A percentile compares a stretch with the other conserved stretches of the same genome.
Evolutionary conservation across 331 rosid species (phyloP).

Genomic region (Dryas integrifolia): DNA sequence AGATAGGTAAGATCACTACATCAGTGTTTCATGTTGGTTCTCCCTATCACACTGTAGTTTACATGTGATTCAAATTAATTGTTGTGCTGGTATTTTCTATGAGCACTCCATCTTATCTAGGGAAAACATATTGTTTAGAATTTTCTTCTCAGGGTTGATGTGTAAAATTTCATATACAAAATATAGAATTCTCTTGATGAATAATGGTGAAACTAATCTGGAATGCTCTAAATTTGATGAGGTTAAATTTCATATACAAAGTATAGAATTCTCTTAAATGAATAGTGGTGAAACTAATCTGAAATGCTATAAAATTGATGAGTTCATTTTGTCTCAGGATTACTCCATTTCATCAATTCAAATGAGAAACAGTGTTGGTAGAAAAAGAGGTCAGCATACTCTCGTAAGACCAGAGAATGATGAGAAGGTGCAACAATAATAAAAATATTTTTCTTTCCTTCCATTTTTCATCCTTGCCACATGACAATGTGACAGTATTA

Average conservation of each 20-base stretch:
- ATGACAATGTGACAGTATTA: slow-evolving; percentile 10
- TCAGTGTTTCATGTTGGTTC: no score
- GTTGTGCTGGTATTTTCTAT: no score
- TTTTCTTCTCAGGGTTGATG: slow-evolving; percentile 1
- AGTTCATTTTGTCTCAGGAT: slow-evolving; percentile 37
- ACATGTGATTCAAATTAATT: no score
- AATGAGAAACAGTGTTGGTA: slow-evolving; percentile 52
- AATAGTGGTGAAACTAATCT: neutral
- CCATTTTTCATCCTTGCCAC: slow-evolving; percentile 16
- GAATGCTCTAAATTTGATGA: slow-evolving; percentile 12
- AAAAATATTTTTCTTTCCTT: slow-evolving; percentile 25
- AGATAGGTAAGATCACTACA: no score
- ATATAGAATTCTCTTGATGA: neutral
- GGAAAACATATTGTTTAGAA: neutral
- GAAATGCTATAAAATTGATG: slow-evolving; percentile 11
- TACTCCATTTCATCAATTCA: slow-evolving; percentile 69
- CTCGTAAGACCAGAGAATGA: slow-evolving; percentile 41
- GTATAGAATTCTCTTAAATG: neutral
- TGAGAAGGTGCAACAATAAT: slow-evolving; percentile 37
- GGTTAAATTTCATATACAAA: no score
- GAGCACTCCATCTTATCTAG: no score
- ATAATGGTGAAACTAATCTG: neutral
- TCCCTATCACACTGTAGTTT: no score
- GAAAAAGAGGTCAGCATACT: slow-evolving; percentile 54
- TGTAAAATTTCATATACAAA: neutral